Evolutionary conservation across 1,284 basidiomycete genomes (phyloP).

Genomic region (Ustilago hordei): DNA sequence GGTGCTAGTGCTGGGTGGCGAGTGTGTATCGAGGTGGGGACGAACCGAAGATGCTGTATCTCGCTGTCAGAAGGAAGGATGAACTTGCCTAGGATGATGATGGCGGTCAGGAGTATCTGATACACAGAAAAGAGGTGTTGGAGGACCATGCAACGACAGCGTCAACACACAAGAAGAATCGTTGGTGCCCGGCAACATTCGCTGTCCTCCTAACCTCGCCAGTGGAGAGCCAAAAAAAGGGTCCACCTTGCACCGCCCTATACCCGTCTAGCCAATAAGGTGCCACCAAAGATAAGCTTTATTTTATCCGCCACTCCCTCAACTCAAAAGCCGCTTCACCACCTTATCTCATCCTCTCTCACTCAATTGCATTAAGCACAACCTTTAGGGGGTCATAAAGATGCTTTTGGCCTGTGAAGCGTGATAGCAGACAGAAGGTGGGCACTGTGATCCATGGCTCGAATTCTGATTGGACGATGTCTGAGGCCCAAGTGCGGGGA

Average conservation of each 20-base stretch:
- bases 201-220: background rate
- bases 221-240: background rate
- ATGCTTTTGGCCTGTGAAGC: background rate
- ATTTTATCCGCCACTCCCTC: background rate
- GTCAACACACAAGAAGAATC: background rate
- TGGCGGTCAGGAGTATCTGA: background rate
- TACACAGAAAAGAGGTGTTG: background rate
- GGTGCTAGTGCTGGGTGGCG: background rate
- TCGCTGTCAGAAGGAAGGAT: no score
- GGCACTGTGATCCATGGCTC: background rate
- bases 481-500: background rate
- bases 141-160: no score
- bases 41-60: no score
- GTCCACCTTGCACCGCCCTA: constrained; percentile 1
- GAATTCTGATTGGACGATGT: background rate
- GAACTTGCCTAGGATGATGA: background rate
- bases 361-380: background rate
- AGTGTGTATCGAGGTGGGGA: background rate
- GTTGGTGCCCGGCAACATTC: background rate
- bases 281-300: constrained; percentile 8
- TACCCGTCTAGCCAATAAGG: background rate
- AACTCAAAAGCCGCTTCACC: constrained; percentile 7
- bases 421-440: background rate
- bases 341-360: background rate
- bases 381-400: background rate